Conservation (phyloP, 2,329 filamentous ascomycete genomes). For the Lizonia empirigonia region DNA sequence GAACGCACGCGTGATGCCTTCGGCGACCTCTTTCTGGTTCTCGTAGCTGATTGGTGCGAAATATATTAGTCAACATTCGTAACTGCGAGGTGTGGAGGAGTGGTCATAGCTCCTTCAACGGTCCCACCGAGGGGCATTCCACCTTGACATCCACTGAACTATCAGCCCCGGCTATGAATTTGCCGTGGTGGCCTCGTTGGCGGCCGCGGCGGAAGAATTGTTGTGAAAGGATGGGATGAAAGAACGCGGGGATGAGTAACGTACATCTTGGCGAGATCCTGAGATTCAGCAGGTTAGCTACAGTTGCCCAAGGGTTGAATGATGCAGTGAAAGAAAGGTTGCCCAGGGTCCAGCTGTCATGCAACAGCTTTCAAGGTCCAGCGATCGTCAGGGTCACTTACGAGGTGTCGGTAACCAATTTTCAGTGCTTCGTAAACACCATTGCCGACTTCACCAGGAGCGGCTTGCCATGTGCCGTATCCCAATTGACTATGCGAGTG, state of each 20-base stretch:
- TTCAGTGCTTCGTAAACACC: slow-evolving; percentile 50
- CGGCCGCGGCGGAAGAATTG: neutral
- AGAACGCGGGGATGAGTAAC: slow-evolving; percentile 15
- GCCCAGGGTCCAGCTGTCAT: slow-evolving; percentile 2
- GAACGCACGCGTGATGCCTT: slow-evolving; percentile 40
- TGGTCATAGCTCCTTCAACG: slow-evolving; percentile 25
- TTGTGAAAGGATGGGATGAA: neutral
- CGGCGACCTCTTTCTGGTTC: slow-evolving; percentile 41
- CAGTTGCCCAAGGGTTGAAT: neutral
- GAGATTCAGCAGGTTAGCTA: slow-evolving; percentile 37
- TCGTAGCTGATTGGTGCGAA: slow-evolving; percentile 40
- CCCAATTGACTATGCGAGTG: slow-evolving; percentile 51
- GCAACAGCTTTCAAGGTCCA: slow-evolving; percentile 8
- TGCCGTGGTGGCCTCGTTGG: neutral
- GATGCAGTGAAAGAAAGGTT: neutral
- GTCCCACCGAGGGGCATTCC: slow-evolving; percentile 26
- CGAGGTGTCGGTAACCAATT: slow-evolving; percentile 43
- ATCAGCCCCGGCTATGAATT: neutral
- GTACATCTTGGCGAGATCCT: slow-evolving; percentile 43
- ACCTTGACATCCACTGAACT: slow-evolving; percentile 15
- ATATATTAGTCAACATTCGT: slow-evolving; percentile 25
- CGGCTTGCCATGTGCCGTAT: slow-evolving; percentile 45
- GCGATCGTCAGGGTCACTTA: slow-evolving; percentile 18
- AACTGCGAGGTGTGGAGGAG: slow-evolving; percentile 3
- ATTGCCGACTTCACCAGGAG: slow-evolving; percentile 45